Percentiles rank a stretch among this genome's conserved stretches.
These are phyloP conservation scores for Furcasterigmium furcatum DNA, from an alignment of 2,329 filamentous ascomycete species.

Conservation along the genomic window DNA sequence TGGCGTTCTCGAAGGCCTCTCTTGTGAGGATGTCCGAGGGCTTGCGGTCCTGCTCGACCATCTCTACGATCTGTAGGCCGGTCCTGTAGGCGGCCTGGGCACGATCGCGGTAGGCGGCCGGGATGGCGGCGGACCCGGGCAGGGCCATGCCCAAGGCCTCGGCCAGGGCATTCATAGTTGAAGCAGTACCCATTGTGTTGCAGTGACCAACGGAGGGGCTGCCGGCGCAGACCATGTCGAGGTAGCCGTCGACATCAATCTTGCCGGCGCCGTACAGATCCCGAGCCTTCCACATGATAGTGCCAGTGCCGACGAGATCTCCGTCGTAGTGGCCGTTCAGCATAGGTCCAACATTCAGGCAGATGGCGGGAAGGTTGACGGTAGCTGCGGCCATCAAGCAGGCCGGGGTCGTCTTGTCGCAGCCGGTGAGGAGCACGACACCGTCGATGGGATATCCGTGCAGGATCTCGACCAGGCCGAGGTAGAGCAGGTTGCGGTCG, in stretches of 20 bases:
- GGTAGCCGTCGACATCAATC: constrained; percentile 37
- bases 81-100: constrained; percentile 44
- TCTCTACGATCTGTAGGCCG: constrained; percentile 44
- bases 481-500: constrained; percentile 45
- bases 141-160: constrained; percentile 51
- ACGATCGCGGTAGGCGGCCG: constrained; percentile 44
- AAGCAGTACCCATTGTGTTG: constrained; percentile 52
- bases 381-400: constrained; percentile 46
- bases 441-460: constrained; percentile 46
- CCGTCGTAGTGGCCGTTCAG: constrained; percentile 42
- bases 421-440: constrained; percentile 46
- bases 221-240: constrained; percentile 37
- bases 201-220: constrained; percentile 45
- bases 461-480: constrained; percentile 43
- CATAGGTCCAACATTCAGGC: constrained; percentile 50
- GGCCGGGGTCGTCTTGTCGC: constrained; percentile 50
- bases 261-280: constrained; percentile 43
- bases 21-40: constrained; percentile 54
- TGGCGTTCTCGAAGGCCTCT: constrained; percentile 53
- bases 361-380: constrained; percentile 47
- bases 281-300: constrained; percentile 44
- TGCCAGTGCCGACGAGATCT: constrained; percentile 38
- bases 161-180: constrained; percentile 49
- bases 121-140: constrained; percentile 47
- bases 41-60: constrained; percentile 43